Base-by-base conservation (phyloP, 2,329 filamentous ascomycete species). In the Zymoseptoria brevis region DNA sequence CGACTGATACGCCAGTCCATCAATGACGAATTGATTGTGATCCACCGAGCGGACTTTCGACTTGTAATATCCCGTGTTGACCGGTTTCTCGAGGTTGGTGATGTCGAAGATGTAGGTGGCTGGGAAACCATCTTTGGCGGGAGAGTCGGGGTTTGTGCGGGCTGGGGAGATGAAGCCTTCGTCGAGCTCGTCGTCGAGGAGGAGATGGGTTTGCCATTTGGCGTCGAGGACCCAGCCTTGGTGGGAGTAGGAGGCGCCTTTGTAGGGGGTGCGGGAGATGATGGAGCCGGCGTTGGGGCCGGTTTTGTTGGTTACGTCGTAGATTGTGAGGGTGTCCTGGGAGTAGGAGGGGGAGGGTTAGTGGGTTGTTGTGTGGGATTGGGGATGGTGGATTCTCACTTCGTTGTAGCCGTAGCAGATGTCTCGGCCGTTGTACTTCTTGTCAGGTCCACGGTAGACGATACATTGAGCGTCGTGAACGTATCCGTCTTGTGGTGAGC, bases 401-500 rank as follows among this genome's bases (percentile, higher is more conserved):
- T 79, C 77, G 70, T 80, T 80, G 74, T 79, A 80, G 51, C 76
- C 76, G 70, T 78, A 80, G 73, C 80, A 82, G 63, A 82, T 79
- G 26, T 81, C 77, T 2, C 70, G 69, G 9, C 75, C 77, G 11
- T 71, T 64, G 70, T 79, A 81, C 29, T 73, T 67, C 54, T 69
- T 68, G 60, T 80, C 75, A 1, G 79, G 79, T 2, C 80, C 79
- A 1, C 72, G 73, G 72, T 80, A 80, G 59, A 79, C 75, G 48
- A 83, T 71, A 69, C 81, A 83, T 45, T 83, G 80, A 4, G 81
- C 81, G 62, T 83, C 81, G 69, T 83, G 81, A 19, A 82, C 79
- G 68, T 83, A 83, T 55, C 80, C 80, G 67, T 82, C 81, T 29
- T 76, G 69, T 16, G 74, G 72, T 2, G 77, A 76, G 64, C 80